Evolutionary conservation across 345 rosid genomes (phyloP).

Genomic region (Angophora floribunda): DNA sequence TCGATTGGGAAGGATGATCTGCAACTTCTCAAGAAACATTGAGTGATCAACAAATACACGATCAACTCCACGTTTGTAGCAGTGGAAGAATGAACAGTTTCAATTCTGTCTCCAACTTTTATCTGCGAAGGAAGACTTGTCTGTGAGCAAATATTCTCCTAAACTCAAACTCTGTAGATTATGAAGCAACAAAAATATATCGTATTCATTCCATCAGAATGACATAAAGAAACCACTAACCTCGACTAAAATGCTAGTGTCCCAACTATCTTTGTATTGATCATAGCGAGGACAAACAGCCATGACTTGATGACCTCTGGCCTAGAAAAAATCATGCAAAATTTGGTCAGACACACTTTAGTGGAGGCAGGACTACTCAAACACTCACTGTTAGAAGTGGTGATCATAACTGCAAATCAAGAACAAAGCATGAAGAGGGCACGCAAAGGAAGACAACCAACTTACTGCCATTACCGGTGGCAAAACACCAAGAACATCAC

Average conservation of each 20-base stretch:
- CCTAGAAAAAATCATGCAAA: not conserved
- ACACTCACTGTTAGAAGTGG: not conserved
- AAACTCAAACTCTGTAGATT: not conserved
- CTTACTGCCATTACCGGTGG: conserved; percentile 33
- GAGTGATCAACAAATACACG: conserved; percentile 29
- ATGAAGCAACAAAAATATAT: not conserved
- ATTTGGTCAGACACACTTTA: not conserved
- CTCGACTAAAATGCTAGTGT: conserved; percentile 11
- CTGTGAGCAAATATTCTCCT: not conserved
- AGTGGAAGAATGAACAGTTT: conserved; percentile 26
- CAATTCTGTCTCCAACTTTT: conserved; percentile 13
- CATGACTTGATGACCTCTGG: conserved; percentile 30
- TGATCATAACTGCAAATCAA: not conserved
- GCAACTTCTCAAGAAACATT: conserved; percentile 61
- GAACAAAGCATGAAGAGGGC: not conserved
- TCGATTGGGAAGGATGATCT: not conserved
- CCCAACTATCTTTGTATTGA: conserved; percentile 37
- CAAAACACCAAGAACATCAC: conserved; percentile 31
- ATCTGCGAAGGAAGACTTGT: conserved; percentile 1
- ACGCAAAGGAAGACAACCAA: not conserved
- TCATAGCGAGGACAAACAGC: conserved; percentile 24
- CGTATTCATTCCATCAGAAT: not conserved
- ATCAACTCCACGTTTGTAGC: conserved; percentile 31
- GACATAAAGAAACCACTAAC: not conserved
- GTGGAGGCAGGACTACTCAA: not conserved